Evolutionary conservation across 2,329 filamentous ascomycete species (phyloP).

Genomic region (Exutisphaerella laricina): DNA sequence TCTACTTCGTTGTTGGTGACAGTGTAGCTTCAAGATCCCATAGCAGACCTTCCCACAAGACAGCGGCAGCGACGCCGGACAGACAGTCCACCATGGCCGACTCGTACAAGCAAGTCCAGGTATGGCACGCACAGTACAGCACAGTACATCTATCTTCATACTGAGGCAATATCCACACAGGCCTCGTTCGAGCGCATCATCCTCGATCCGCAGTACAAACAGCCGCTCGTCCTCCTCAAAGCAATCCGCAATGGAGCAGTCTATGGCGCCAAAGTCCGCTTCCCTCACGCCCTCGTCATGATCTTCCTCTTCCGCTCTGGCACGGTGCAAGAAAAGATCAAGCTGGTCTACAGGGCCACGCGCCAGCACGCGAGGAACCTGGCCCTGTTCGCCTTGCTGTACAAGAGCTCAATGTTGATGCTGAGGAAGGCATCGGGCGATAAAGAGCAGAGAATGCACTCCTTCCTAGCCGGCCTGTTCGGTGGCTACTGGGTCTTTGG

Average conservation of each 20-base stretch:
- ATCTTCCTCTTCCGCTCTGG: conserved; percentile 93
- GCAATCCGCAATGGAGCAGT: conserved; percentile 93
- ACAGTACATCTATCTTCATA: not conserved
- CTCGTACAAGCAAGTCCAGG: conserved; percentile 9
- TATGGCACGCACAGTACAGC: not conserved
- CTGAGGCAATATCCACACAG: too few species aligned
- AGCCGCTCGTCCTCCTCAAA: conserved; percentile 80
- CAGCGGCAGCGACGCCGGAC: too few species aligned
- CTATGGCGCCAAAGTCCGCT: conserved; percentile 95
- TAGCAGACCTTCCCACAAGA: too few species aligned
- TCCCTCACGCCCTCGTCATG: conserved; percentile 98
- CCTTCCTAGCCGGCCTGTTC: conserved; percentile 77
- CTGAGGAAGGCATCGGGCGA: conserved; percentile 53
- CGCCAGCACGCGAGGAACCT: conserved; percentile 87
- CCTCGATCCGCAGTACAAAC: conserved; percentile 78
- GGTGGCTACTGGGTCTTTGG: conserved; percentile 95
- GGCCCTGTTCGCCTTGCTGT: conserved; percentile 82
- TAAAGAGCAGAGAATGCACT: conserved; percentile 68
- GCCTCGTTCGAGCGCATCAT: conserved; percentile 67
- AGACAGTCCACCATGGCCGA: conserved; percentile 8
- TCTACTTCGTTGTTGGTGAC: too few species aligned
- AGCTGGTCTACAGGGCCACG: conserved; percentile 77
- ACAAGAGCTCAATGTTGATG: conserved; percentile 75
- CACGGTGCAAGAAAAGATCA: conserved; percentile 68
- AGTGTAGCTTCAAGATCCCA: too few species aligned